phyloP scores from a whole-genome alignment of 352 stramenopile genomes.

The Pythium angustatum region DNA sequence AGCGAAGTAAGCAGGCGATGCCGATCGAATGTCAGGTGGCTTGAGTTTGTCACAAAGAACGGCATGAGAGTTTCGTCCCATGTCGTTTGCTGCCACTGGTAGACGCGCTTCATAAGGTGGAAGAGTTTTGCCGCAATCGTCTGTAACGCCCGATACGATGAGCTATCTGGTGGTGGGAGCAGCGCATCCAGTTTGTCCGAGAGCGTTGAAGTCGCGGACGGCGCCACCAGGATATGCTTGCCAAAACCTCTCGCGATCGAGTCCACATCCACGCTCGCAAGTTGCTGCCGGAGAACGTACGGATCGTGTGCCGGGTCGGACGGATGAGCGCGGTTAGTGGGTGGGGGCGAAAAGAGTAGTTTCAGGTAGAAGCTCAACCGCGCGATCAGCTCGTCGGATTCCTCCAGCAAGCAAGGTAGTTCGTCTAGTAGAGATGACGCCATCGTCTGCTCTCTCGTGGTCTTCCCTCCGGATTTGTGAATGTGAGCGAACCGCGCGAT shows the following conservation, averaged over 20 bases:
- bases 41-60: conserved; percentile 38
- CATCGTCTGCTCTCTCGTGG: conserved; percentile 26
- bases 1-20: conserved; percentile 53
- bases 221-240: conserved; percentile 43
- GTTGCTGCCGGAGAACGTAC: conserved; percentile 18
- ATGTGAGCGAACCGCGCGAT: background rate
- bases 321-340: conserved; percentile 2
- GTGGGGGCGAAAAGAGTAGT: conserved; percentile 26
- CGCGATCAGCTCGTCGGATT: conserved; percentile 60
- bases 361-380: conserved; percentile 43
- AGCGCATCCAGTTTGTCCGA: conserved; percentile 32
- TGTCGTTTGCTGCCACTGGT: conserved; percentile 60
- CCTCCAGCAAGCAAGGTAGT: conserved; percentile 57
- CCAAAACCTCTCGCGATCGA: conserved; percentile 38
- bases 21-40: conserved; percentile 47
- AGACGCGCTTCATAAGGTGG: conserved; percentile 63
- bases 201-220: conserved; percentile 7
- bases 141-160: conserved; percentile 28
- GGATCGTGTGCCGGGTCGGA: conserved; percentile 12
- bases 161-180: conserved; percentile 5
- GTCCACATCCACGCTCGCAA: conserved; percentile 32
- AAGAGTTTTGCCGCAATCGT: conserved; percentile 37
- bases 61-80: conserved; percentile 48
- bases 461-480: background rate
- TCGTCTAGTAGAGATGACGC: conserved; percentile 59